Percentiles rank a stretch among this genome's conserved stretches.
Conservation (phyloP, 306 rosid genomes). For the Ochetophila trinervis region DNA sequence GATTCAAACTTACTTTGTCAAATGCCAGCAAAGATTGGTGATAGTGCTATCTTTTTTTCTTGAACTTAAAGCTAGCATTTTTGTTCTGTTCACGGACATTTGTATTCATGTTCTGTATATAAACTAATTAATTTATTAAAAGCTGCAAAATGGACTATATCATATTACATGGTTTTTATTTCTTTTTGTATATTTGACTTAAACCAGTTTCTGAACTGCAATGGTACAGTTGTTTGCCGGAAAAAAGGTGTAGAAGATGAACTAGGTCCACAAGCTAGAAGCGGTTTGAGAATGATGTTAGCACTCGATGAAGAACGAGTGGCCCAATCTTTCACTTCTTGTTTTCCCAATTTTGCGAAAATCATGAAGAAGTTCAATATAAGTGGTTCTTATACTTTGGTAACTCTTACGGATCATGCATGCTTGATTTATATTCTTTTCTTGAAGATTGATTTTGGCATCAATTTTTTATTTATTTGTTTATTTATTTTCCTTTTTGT, state of each 20-base stretch:
- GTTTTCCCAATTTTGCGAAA: conserved; percentile 81
- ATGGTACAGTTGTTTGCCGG: conserved; percentile 49
- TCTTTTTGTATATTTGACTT: conserved; percentile 2
- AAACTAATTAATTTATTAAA: no score
- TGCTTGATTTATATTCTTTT: neutral
- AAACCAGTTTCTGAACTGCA: conserved; percentile 32
- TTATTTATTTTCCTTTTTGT: neutral
- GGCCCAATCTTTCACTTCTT: conserved; percentile 71
- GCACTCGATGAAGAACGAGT: conserved; percentile 73
- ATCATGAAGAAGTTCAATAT: conserved; percentile 89
- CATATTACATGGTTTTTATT: neutral
- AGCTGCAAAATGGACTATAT: no score
- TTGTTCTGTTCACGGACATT: no score
- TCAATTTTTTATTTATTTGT: conserved; percentile 14
- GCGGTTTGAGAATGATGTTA: conserved; percentile 69
- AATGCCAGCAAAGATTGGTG: neutral
- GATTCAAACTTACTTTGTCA: neutral
- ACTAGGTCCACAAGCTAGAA: conserved; percentile 47
- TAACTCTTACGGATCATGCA: conserved; percentile 34
- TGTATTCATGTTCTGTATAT: no score
- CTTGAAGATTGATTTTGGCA: neutral
- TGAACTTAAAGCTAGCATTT: no score
- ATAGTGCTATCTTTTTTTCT: no score
- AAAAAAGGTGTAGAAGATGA: conserved; percentile 60
- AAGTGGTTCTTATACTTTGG: conserved; percentile 88